Base-by-base conservation (phyloP, 2,329 filamentous ascomycete species). In the Magnaporthiopsis rhizophila region DNA sequence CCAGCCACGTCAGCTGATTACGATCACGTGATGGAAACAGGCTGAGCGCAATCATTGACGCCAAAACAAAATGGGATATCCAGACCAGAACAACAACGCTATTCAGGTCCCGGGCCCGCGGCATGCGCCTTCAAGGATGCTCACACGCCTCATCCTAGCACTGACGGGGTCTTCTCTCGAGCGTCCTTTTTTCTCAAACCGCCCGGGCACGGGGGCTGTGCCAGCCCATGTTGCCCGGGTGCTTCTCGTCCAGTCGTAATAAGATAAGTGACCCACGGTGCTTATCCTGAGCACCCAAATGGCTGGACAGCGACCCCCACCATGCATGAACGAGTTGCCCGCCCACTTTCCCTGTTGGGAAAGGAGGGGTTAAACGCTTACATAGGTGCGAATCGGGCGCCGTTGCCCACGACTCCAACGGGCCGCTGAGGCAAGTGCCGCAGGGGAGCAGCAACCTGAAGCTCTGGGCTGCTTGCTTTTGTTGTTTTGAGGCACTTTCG, bases 401-500 rank as follows among this genome's bases (percentile, higher is more conserved):
- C 38, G 38, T 21, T 50, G 18, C 38, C 6, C 38, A 21, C 38
- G 38, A 50, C 38, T 50, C 38, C 38, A 50, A 50, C 38, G 38
- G 38, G 38, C 18, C 38, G 15, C 38, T 50, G 38, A 50, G 38
- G 38, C 38, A 50, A 50, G 38, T 11, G 34, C 34, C 11, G 38
- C 38, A 50, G 15, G 38, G 15, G 1, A 36, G 11, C 34, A 36
- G 38, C 15, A 50, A 50, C 15, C 38, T 50, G 30, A 30, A 30
- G 30, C 30, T 30, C 30, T 30, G 30, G 30, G 30, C 38, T 50
- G 5, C 38, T 50, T 50, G 58, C 21, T 58, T 58, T 30, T 30
- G 30, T 30, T 30, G 30, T 30, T 65, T 30, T 65, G 64, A 65
- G 64, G 64, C 64, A 65, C 64, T 65, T 65, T 65, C 63, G 63